Conservation (phyloP, 495 filamentous ascomycete genomes). For the Aspergillus olivimuriae region DNA sequence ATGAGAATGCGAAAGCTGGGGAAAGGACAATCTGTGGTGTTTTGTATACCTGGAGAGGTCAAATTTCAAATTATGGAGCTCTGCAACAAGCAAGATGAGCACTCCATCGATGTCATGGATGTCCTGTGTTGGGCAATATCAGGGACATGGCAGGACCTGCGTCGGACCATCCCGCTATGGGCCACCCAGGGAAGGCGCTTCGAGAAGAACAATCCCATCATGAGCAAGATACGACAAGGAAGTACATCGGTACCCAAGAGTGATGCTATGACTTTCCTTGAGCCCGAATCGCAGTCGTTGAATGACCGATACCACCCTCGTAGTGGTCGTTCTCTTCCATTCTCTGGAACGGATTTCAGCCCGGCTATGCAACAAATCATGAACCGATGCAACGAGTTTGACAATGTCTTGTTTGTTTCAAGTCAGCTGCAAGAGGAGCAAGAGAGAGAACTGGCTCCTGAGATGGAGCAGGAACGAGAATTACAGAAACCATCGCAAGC, state of each 20-base stretch:
- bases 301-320: conserved; percentile 33
- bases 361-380: conserved; percentile 23
- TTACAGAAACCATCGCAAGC: conserved; percentile 39
- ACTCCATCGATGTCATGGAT: conserved; percentile 34
- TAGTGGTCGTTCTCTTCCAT: background rate
- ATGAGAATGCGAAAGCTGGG: conserved; percentile 63
- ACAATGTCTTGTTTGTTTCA: conserved; percentile 20
- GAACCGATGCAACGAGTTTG: conserved; percentile 40
- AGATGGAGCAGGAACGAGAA: conserved; percentile 55
- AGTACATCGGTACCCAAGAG: conserved; percentile 7
- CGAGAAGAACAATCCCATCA: conserved; percentile 18
- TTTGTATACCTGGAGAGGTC: conserved; percentile 51
- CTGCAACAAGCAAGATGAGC: conserved; percentile 2
- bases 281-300: conserved; percentile 39
- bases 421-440: conserved; percentile 58
- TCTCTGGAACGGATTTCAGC: conserved; percentile 1
- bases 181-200: conserved; percentile 51
- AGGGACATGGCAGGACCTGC: conserved; percentile 46
- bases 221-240: conserved; percentile 8
- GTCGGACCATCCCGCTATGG: conserved; percentile 51
- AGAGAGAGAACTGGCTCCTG: conserved; percentile 60
- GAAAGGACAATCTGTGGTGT: conserved; percentile 55
- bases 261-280: conserved; percentile 40
- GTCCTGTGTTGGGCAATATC: conserved; percentile 54
- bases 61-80: conserved; percentile 31